Conservation (phyloP, 768 basidiomycete species). For the Rubroboletus satanas region DNA sequence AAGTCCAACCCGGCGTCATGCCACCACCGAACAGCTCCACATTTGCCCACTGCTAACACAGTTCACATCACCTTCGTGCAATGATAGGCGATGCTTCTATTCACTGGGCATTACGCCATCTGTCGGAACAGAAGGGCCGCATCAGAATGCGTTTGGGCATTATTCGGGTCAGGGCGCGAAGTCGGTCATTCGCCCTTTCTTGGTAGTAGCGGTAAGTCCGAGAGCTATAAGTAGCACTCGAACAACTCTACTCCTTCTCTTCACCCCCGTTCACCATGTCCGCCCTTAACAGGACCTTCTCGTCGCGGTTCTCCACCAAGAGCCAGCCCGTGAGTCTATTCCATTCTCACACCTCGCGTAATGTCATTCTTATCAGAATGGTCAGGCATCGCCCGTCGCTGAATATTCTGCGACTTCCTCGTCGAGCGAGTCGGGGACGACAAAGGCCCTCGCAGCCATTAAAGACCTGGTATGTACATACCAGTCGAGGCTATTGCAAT, state of each 20-base stretch:
- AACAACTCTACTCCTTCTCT: not conserved
- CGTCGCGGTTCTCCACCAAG: slow-evolving; percentile 29
- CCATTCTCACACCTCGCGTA: not conserved
- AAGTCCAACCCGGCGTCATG: not conserved
- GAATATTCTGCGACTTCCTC: slow-evolving; percentile 5
- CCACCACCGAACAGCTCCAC: not conserved
- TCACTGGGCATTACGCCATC: slow-evolving; percentile 2
- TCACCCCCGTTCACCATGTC: slow-evolving; percentile 21
- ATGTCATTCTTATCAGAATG: not conserved
- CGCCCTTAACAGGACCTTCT: slow-evolving; percentile 27
- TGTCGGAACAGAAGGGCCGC: not conserved
- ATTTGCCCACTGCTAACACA: too few species aligned
- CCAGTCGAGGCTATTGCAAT: not conserved
- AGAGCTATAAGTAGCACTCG: slow-evolving; percentile 26
- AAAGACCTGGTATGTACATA: slow-evolving; percentile 28
- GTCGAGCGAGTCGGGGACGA: slow-evolving; percentile 14
- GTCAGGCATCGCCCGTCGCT: slow-evolving; percentile 9
- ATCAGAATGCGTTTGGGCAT: slow-evolving; percentile 5
- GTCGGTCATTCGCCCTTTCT: slow-evolving; percentile 12
- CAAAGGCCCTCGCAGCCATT: slow-evolving; percentile 26
- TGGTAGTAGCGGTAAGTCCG: slow-evolving; percentile 8
- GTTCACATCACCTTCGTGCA: not conserved
- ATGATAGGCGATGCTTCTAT: not conserved
- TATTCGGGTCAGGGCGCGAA: slow-evolving; percentile 24
- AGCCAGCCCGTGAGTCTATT: slow-evolving; percentile 22